Conservation (phyloP, 1,139 yeast species). For the Lodderomyces jiufengensis region DNA sequence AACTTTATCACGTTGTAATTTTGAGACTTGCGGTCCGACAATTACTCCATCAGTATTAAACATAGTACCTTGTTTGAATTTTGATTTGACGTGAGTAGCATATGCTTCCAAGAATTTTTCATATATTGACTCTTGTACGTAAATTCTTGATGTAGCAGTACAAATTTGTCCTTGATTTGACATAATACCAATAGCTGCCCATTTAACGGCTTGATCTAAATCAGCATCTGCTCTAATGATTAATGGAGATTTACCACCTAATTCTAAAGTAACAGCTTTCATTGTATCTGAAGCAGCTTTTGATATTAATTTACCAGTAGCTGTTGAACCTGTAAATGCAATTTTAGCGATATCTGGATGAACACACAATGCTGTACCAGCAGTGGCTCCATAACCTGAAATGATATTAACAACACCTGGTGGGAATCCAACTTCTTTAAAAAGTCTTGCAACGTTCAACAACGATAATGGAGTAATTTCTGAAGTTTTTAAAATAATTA, state of each 20-base stretch:
- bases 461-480: conserved; percentile 66
- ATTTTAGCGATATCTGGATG: conserved; percentile 58
- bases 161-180: conserved; percentile 61
- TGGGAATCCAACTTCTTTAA: conserved; percentile 68
- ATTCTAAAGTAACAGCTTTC: conserved; percentile 82
- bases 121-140: conserved; percentile 40
- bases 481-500: conserved; percentile 61
- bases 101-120: conserved; percentile 48
- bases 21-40: conserved; percentile 79
- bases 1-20: conserved; percentile 61
- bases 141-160: conserved; percentile 45
- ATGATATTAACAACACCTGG: conserved; percentile 64
- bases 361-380: conserved; percentile 56
- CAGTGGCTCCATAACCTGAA: conserved; percentile 53
- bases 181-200: conserved; percentile 83
- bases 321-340: conserved; percentile 64
- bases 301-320: conserved; percentile 61
- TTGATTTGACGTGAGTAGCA: conserved; percentile 30
- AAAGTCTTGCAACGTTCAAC: conserved; percentile 49
- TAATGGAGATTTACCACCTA: conserved; percentile 88
- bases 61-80: conserved; percentile 58
- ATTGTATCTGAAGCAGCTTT: conserved; percentile 53
- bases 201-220: conserved; percentile 74
- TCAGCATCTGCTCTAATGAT: conserved; percentile 73
- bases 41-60: conserved; percentile 50